A percentile compares a stretch with the other conserved stretches of the same genome.
Conservation (phyloP, 345 rosid species). For the Salix viminalis region DNA sequence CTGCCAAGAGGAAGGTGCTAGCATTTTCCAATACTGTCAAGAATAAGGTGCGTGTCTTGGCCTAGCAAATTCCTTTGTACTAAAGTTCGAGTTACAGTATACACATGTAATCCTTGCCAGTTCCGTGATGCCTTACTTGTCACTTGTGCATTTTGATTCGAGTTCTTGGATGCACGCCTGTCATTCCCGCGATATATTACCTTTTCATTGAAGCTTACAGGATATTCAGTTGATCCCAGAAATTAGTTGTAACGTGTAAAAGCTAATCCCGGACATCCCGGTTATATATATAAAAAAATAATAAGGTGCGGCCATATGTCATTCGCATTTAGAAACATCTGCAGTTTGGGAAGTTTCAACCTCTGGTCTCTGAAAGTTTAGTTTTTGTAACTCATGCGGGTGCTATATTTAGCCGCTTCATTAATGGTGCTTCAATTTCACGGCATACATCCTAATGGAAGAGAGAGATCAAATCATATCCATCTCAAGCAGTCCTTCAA, state of each 20-base stretch:
- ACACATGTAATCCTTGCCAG: too few species aligned
- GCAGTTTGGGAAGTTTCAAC: background rate
- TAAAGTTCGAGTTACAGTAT: too few species aligned
- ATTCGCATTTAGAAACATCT: background rate
- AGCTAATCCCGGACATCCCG: too few species aligned
- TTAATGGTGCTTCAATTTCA: background rate
- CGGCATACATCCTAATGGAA: background rate
- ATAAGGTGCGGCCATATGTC: background rate
- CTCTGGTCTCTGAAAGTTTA: background rate
- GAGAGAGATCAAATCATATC: background rate
- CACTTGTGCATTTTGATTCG: too few species aligned
- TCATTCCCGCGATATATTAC: rapidly evolving
- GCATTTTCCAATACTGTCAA: background rate
- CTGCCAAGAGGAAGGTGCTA: background rate
- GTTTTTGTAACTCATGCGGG: too few species aligned
- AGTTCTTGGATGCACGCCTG: rapidly evolving
- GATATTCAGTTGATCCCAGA: too few species aligned
- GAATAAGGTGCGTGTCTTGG: too few species aligned
- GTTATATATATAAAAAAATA: too few species aligned
- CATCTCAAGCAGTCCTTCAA: background rate
- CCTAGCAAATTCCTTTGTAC: too few species aligned
- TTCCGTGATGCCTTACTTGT: too few species aligned
- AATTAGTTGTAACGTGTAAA: too few species aligned
- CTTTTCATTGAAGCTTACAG: too few species aligned
- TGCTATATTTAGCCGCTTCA: background rate